Percentiles rank a stretch among this genome's conserved stretches.
Evolutionary conservation across 139 green algal species (phyloP).

Genomic region (Astrephomene gubernaculifera): DNA sequence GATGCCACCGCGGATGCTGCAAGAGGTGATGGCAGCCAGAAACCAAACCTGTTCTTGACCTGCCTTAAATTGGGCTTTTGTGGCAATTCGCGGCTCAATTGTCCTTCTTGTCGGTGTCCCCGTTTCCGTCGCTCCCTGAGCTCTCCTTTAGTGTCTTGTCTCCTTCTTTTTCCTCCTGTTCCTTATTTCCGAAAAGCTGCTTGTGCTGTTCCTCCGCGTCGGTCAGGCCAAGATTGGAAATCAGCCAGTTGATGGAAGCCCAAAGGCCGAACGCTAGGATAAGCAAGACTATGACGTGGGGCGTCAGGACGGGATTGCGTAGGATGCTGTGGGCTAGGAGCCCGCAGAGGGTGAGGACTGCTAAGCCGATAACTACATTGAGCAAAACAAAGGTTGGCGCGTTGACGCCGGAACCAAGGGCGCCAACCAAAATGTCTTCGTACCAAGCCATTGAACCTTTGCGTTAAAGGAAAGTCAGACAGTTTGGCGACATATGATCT

Average conservation of each 20-base stretch:
- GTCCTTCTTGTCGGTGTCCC: constrained; percentile 13
- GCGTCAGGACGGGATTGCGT: constrained; percentile 17
- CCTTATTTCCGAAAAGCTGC: constrained; percentile 7
- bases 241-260: constrained; percentile 49
- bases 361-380: constrained; percentile 30
- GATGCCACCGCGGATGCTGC: no score
- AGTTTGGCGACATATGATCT: background rate
- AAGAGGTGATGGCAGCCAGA: no score
- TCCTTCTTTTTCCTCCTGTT: background rate
- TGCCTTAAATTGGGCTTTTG: no score
- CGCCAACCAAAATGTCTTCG: constrained; percentile 42
- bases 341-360: background rate
- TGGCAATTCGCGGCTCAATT: background rate
- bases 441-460: constrained; percentile 1
- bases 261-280: constrained; percentile 43
- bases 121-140: background rate
- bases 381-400: constrained; percentile 25
- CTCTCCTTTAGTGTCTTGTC: background rate
- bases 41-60: no score
- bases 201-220: constrained; percentile 24
- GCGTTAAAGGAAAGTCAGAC: background rate
- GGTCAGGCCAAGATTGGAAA: constrained; percentile 34
- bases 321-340: constrained; percentile 39
- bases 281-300: constrained; percentile 49
- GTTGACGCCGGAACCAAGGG: constrained; percentile 44